Evolutionary conservation across 1,284 basidiomycete genomes (phyloP), one percentile per base, ranked within the genome.

Genomic region (Cryptococcus deneoformans): DNA sequence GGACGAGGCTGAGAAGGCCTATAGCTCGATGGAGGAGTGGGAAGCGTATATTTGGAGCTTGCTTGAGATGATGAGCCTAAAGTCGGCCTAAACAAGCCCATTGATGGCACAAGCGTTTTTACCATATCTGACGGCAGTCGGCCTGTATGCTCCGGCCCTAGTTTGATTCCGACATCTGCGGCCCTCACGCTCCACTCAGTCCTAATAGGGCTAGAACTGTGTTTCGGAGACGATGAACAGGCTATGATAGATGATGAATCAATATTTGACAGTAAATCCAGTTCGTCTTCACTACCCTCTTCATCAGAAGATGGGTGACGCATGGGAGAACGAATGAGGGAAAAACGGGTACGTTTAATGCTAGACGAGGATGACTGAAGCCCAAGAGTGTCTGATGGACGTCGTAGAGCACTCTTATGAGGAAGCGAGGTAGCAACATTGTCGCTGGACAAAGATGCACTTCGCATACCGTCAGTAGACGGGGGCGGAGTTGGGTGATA

Each of bases 81-180:
- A 20, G 55, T 61, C 10, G 57, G 49, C 38, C 43, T 39, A 6
- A 48, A 51, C 20, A 38, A 50, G 4, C 37, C 36, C 49, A 52
- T 36, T 6, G 56, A 54, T 35, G 58, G 45, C 12, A 54, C 51
- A 5, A 68, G 57, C 11, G 62, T 59, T 42, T 53, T 51, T 51
- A 49, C 10, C 11, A 40, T n/a, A 40, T 29, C 24, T 10, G 54
- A 49, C n/a, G 52, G 49, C 9, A 46, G 37, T 24, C 54, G 20
- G 20, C 66, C 66, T 3, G 66, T 66, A 52, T 61, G 66, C 40
- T 57, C 61, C 50, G 58, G 61, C 14, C 64, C 66, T 1, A 66
- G 56, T 5, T 58, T 53, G 34, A 66, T 52, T 2, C 63, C 63
- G 9, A 63, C 52, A 60, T 68, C 64, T 10, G 58, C 62, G 8